Evolutionary conservation across 345 rosid species (phyloP), one percentile per base, ranked within the genome.

Genomic region (Citrus maxima): DNA sequence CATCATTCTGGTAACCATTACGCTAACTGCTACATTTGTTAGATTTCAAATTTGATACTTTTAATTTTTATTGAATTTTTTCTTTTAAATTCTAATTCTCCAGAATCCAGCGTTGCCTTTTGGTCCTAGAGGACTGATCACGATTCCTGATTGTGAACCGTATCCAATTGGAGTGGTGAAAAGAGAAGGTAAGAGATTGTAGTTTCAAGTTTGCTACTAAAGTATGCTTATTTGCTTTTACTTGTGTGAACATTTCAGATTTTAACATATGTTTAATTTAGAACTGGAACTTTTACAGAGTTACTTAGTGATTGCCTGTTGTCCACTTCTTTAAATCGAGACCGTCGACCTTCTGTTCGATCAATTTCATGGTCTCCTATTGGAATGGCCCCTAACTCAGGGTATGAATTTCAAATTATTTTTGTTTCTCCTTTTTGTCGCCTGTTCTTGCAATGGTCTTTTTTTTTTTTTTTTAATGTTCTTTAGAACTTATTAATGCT

Each of bases 301-400:
- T 87, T 94, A 81, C 76, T 88, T 14, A 82, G 82, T 76, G 90
- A 86, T 76, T 80, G 86, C 78, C 74, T 96, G 86, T 81, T 96
- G 46, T 89, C 98, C 58, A 85, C 81, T 40, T 87, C 88, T 83
- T 83, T 96, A 83, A 87, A 85, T 65, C 87, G 95, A 61, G 98
- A 93, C 21, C 89, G 89, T 24, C 83, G 84, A 76, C 95, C 94
- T 0, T 89, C 85, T 70, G 97, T 86, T 66, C 88, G 90, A 60
- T 90, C 98, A 27, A 75, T 96, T 84, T 86, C 99, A n/a, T 96
- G 99, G 99, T 94, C 99, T 81, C 89, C 87, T 19, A 64, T 90
- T 80, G 98, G 99, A 84, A 94, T 96, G 98, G 91, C 98, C 56
- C 82, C 86, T 51, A 95, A 93, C 82, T 68, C 84, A 0, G 97